Evolutionary conservation across 129 eudicot species (phyloP), one percentile per base, ranked within the genome.

Genomic region (Lactuca saligna): DNA sequence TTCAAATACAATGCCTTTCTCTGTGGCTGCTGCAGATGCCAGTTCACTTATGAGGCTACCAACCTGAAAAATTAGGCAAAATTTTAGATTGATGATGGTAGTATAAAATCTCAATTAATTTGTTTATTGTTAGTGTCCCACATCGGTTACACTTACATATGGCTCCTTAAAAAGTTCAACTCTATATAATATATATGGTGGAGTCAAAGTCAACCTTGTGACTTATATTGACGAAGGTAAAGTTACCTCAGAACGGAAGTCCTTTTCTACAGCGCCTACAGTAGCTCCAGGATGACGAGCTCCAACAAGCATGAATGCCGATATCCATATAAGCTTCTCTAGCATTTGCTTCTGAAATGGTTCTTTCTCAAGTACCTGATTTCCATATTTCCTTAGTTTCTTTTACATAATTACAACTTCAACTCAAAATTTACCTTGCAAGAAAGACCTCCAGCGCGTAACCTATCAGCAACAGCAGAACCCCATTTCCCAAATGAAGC

Each of bases 221-320:
- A 0, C 8, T 39, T 5, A 32, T 31, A 10, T 38, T 14, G 41
- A 48, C 8, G 5, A 75, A 57, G 10, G 31, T 37, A 33, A 33
- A 37, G 37, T 35, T 74, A 92, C 96, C 98, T 88, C 96, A 8
- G 83, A 82, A 48, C 88, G 83, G 61, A 78, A 89, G 38, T 86
- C 96, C 70, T 92, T 92, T 82, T 88, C 95, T 0, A 88, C 96
- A 29, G 15, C 85, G 57, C 98, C 95, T 9, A 92, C 95, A 35
- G 91, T 86, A 63, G 96, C 95, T 55, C 98, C 98, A 60, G 96
- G 96, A 84, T 92, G 91, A 53, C 88, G 96, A 59, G 91, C 95
- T 58, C 98, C 96, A 60, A 88, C 96, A 63, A 92, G 98, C 98
- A 92, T 92, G 82, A 92, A 92, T 20, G 98, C 98, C 14, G 86